Percentiles rank a stretch among this genome's conserved stretches.
Evolutionary conservation across 2,329 filamentous ascomycete genomes (phyloP).

Genomic region (Aureobasidium lini): DNA sequence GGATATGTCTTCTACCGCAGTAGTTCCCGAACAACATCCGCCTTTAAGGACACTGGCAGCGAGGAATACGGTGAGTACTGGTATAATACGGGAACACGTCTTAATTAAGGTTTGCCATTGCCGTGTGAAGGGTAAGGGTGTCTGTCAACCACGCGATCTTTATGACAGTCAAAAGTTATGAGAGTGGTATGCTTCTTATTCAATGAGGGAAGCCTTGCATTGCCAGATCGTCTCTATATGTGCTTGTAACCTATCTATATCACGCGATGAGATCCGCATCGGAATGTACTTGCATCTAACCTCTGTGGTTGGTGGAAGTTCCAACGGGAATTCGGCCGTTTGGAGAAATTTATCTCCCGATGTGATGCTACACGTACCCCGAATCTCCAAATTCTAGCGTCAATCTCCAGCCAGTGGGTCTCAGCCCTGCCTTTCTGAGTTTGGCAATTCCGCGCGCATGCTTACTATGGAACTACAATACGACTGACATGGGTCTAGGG

Average conservation of each 20-base stretch:
- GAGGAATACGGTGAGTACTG: background rate
- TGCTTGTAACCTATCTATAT: background rate
- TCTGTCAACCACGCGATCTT: background rate
- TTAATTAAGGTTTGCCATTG: background rate
- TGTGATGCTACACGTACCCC: background rate
- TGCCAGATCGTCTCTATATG: background rate
- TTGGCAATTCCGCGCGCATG: background rate
- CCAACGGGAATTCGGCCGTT: background rate
- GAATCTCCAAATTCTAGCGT: background rate
- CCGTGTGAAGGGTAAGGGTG: background rate
- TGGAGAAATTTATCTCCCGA: background rate
- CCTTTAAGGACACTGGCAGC: background rate
- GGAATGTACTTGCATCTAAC: background rate
- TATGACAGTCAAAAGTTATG: background rate
- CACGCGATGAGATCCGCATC: background rate
- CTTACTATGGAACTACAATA: background rate
- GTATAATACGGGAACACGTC: background rate
- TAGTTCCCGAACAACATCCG: background rate
- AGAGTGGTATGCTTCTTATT: background rate
- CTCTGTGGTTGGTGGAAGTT: constrained; percentile 7
- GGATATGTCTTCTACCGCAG: background rate
- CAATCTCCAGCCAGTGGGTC: background rate
- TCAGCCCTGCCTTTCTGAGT: constrained; percentile 3
- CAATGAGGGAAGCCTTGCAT: background rate
- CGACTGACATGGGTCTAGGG: background rate